Evolutionary conservation across 371 early-diverging fungal species (phyloP).

Genomic region (Synchytrium microbalum): DNA sequence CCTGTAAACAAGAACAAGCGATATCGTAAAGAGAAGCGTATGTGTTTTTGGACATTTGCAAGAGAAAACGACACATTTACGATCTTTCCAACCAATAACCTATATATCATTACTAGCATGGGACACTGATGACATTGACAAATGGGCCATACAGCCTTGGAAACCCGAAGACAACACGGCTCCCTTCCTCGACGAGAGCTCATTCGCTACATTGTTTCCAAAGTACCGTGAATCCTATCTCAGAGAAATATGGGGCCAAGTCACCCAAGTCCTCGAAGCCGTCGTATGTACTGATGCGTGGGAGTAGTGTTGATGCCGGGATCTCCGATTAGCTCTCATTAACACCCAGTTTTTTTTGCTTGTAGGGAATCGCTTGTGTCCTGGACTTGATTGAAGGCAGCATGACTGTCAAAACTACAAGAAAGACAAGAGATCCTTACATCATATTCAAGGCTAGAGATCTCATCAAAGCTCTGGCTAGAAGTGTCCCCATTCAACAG

Average conservation of each 20-base stretch:
- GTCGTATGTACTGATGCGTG: slow-evolving; percentile 38
- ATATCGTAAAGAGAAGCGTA: slow-evolving; percentile 20
- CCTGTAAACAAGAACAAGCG: slow-evolving; percentile 23
- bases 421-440: slow-evolving; percentile 97
- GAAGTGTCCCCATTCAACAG: slow-evolving; percentile 93
- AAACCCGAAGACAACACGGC: slow-evolving; percentile 66
- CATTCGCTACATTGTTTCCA: slow-evolving; percentile 97
- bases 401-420: slow-evolving; percentile 97
- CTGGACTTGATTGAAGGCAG: slow-evolving; percentile 94
- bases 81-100: background rate
- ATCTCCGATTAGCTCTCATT: too few relatives aligned
- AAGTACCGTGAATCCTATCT: slow-evolving; percentile 97
- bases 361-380: slow-evolving; percentile 80
- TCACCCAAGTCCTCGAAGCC: slow-evolving; percentile 80
- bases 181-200: slow-evolving; percentile 92
- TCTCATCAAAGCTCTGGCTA: slow-evolving; percentile 88
- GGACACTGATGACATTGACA: slow-evolving; percentile 91
- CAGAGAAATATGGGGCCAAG: slow-evolving; percentile 89
- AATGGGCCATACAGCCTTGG: slow-evolving; percentile 91
- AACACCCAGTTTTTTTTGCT: too few relatives aligned
- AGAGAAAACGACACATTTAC: background rate
- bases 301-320: background rate
- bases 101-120: slow-evolving; percentile 49
- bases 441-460: slow-evolving; percentile 95
- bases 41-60: background rate